A percentile compares a stretch with the other conserved stretches of the same genome.
These are phyloP conservation scores for Candida easanensis DNA, from an alignment of 805 yeast genomes.

Conservation along the genomic window DNA sequence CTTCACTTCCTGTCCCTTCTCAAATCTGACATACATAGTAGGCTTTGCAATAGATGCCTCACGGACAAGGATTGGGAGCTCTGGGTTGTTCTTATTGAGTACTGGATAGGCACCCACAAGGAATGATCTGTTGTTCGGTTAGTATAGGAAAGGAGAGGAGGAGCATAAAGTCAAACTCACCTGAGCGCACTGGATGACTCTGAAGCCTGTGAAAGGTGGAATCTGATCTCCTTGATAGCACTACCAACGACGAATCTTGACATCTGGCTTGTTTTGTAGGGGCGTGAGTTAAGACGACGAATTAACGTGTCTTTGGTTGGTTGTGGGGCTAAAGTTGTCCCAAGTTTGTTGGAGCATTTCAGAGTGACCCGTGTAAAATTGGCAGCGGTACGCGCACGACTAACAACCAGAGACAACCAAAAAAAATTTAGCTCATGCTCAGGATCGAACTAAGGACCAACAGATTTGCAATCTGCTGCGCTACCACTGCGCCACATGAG, in stretches of 20 bases:
- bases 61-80: slow-evolving; percentile 72
- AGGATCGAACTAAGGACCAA: slow-evolving; percentile 97
- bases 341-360: background rate
- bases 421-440: slow-evolving; percentile 27
- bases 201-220: slow-evolving; percentile 80
- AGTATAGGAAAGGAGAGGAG: background rate
- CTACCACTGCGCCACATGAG: slow-evolving; percentile 88
- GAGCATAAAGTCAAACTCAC: slow-evolving; percentile 30
- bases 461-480: slow-evolving; percentile 99
- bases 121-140: slow-evolving; percentile 44
- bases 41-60: slow-evolving; percentile 68
- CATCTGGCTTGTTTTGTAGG: slow-evolving; percentile 3
- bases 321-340: background rate
- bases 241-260: slow-evolving; percentile 36
- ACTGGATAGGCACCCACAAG: slow-evolving; percentile 61
- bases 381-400: slow-evolving; percentile 1
- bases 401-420: background rate
- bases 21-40: slow-evolving; percentile 70
- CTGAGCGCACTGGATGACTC: slow-evolving; percentile 63
- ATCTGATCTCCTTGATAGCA: slow-evolving; percentile 74
- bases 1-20: slow-evolving; percentile 33
- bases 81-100: slow-evolving; percentile 61
- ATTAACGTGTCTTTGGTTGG: background rate
- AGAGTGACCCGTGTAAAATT: background rate
- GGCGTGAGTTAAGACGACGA: background rate